Conservation (phyloP, 192 early-diverging fungal species). For the Coemansia sp. region DNA sequence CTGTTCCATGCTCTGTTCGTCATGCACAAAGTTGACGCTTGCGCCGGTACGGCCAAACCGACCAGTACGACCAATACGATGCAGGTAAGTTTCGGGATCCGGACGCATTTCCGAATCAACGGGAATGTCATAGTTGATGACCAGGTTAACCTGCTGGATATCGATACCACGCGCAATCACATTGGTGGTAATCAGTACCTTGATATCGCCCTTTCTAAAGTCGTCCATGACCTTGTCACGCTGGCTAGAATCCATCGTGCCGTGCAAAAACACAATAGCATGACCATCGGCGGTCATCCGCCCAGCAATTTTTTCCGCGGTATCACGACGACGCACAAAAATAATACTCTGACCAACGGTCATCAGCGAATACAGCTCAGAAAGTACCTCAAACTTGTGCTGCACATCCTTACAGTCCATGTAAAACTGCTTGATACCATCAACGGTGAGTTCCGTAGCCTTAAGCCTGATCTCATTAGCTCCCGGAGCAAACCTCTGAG, state of each 20-base stretch:
- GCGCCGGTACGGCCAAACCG: slow-evolving; percentile 94
- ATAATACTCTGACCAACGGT: slow-evolving; percentile 97
- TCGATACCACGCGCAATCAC: slow-evolving; percentile 98
- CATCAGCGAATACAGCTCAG: slow-evolving; percentile 74
- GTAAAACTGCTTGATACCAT: slow-evolving; percentile 95
- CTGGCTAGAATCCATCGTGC: slow-evolving; percentile 68
- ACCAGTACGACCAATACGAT: slow-evolving; percentile 97
- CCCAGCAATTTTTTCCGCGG: slow-evolving; percentile 76
- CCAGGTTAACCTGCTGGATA: slow-evolving; percentile 90
- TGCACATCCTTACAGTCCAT: slow-evolving; percentile 82
- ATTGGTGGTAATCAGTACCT: slow-evolving; percentile 96
- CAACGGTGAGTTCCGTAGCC: slow-evolving; percentile 87
- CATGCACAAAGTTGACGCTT: slow-evolving; percentile 93
- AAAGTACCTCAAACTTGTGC: slow-evolving; percentile 80
- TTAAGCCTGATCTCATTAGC: slow-evolving; percentile 86
- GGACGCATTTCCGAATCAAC: slow-evolving; percentile 62
- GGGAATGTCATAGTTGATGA: slow-evolving; percentile 97
- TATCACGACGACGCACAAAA: slow-evolving; percentile 82
- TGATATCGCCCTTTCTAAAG: slow-evolving; percentile 85
- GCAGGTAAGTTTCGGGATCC: slow-evolving; percentile 94
- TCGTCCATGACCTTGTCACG: slow-evolving; percentile 92
- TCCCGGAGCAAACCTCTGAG: slow-evolving; percentile 75
- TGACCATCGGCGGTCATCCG: slow-evolving; percentile 83
- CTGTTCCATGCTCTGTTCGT: slow-evolving; percentile 67
- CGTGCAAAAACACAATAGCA: slow-evolving; percentile 80